These are phyloP conservation scores for Gossypium mustelinum DNA, from an alignment of 345 rosid species.

Conservation along the genomic window DNA sequence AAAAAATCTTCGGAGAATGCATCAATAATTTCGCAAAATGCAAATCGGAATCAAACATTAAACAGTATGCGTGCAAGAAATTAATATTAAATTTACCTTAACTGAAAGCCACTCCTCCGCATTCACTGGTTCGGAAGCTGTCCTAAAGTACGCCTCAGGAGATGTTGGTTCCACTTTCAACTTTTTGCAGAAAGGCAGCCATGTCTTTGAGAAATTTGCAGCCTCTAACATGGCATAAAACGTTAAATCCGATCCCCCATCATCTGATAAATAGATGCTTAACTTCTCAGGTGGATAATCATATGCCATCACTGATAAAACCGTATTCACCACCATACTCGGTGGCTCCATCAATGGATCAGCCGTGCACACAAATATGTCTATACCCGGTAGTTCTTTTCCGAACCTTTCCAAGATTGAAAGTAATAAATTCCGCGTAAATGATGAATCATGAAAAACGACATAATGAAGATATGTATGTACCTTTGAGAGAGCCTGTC, in stretches of 20 bases:
- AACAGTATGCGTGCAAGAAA: no score
- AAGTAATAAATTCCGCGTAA: no score
- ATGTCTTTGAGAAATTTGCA: slow-evolving; percentile 17
- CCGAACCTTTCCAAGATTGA: slow-evolving; percentile 22
- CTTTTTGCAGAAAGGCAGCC: neutral
- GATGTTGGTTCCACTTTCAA: neutral
- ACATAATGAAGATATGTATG: neutral
- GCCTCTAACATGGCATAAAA: slow-evolving; percentile 35
- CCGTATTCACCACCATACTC: slow-evolving; percentile 37
- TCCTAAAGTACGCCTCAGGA: neutral
- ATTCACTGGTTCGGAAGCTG: neutral
- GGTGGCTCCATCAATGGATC: slow-evolving; percentile 50
- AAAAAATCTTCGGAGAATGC: no score
- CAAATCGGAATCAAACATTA: no score
- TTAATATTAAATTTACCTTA: neutral
- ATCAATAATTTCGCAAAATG: no score
- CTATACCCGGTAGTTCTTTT: slow-evolving; percentile 35
- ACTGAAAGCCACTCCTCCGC: slow-evolving; percentile 21
- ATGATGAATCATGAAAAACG: neutral
- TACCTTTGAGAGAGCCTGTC: slow-evolving; percentile 38
- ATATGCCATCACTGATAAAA: slow-evolving; percentile 52
- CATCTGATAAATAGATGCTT: slow-evolving; percentile 51
- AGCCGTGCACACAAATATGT: slow-evolving; percentile 51
- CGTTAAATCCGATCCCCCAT: slow-evolving; percentile 39
- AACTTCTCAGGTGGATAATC: slow-evolving; percentile 58